phyloP scores from a whole-genome alignment of 306 rosid genomes.

The Morella rubra region DNA sequence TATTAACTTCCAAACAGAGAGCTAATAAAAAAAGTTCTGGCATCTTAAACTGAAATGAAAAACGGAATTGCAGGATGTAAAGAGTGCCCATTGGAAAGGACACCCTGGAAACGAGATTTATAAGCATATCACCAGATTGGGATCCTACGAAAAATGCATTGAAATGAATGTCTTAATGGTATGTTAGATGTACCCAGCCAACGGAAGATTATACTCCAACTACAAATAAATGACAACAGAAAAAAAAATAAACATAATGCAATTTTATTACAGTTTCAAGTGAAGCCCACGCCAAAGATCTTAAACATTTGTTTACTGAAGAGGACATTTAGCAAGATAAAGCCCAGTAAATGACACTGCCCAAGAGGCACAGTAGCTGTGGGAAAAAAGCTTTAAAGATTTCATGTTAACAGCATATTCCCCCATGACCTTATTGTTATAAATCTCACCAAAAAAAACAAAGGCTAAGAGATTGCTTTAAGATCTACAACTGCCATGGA shows the following conservation, averaged over 20 bases:
- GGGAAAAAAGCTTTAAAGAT: neutral
- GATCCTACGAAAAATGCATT: neutral
- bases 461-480: neutral
- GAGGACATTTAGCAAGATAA: neutral
- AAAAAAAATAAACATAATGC: neutral
- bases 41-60: neutral
- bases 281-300: neutral
- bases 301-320: neutral
- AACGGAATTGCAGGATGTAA: neutral
- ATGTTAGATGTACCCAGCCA: neutral
- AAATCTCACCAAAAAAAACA: neutral
- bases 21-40: neutral
- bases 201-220: neutral
- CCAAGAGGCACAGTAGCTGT: neutral
- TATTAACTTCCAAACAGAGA: neutral
- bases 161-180: neutral
- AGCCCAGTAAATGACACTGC: neutral
- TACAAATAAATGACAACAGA: neutral
- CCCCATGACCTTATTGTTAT: neutral
- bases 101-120: neutral
- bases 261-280: neutral
- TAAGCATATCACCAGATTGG: neutral
- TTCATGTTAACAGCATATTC: neutral
- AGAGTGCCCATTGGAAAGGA: neutral
- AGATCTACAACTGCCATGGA: neutral